Evolutionary conservation across 192 early-diverging fungal species (phyloP), one percentile per base, ranked within the genome.

Genomic region (Backusella australiensis): DNA sequence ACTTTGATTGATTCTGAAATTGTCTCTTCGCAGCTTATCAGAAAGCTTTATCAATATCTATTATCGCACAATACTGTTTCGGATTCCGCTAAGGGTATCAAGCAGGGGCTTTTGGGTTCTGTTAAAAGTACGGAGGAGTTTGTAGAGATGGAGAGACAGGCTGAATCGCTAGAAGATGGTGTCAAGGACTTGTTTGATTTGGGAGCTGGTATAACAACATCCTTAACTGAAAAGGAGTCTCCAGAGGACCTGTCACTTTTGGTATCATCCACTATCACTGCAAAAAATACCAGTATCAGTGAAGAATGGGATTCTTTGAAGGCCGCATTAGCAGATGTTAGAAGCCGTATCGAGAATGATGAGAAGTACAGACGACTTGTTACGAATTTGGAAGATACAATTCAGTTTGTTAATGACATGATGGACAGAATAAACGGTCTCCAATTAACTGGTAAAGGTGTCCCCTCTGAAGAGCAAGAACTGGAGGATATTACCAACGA

Each of bases 291-390:
- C 11, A 42, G 39, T 26, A 52, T 82, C 7, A 34, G 72, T 15
- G 71, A 77, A 1, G 78, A 79, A 34, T 84, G 81, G 75, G 44
- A 77, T 52, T 44, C 38, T 4, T 72, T 84, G 21, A 82, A 75
- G 69, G 41, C 44, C 6, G 38, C 72, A 38, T 71, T 84, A 12
- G 19, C 34, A 29, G 38, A 69, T 12, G 36, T 72, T 32, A 71
- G 66, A 36, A 59, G 69, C 12, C 69, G 75, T 69, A 52, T 79
- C 56, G 78, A 80, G 42, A 46, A 73, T 12, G 65, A 11, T 2
- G 44, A 69, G 11, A 69, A 53, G 49, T 52, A 67, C 15, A 49
- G 36, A 2, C 15, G 39, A 39, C 56, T 72, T 29, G 34, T 70
- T 23, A 15, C 72, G 11, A 80, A 77, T 36, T 67, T 80, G 23